Percentiles rank a stretch among this genome's conserved stretches.
These are phyloP conservation scores for Chlorencoelia australis DNA, from an alignment of 2,329 filamentous ascomycete genomes.

Conservation along the genomic window DNA sequence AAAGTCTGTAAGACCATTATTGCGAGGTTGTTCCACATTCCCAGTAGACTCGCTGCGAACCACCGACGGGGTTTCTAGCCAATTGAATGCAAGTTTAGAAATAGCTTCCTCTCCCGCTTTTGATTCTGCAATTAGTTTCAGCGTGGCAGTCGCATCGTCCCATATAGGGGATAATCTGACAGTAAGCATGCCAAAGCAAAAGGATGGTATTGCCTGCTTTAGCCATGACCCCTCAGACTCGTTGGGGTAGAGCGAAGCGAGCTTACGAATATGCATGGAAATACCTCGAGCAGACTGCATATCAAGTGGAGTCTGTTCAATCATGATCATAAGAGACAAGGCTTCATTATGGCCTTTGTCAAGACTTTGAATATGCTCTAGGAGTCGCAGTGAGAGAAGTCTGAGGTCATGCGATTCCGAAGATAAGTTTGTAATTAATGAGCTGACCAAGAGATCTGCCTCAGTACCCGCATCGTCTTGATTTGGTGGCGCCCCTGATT, in stretches of 20 bases:
- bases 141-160: slow-evolving; percentile 68
- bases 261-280: slow-evolving; percentile 75
- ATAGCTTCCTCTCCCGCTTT: slow-evolving; percentile 65
- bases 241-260: slow-evolving; percentile 38
- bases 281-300: slow-evolving; percentile 68
- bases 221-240: slow-evolving; percentile 61
- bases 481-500: slow-evolving; percentile 2
- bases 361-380: slow-evolving; percentile 49
- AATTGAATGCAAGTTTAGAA: slow-evolving; percentile 63
- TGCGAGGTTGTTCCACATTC: slow-evolving; percentile 28
- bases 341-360: slow-evolving; percentile 39
- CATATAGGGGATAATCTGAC: slow-evolving; percentile 77
- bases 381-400: slow-evolving; percentile 59
- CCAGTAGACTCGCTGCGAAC: slow-evolving; percentile 39
- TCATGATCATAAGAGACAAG: slow-evolving; percentile 59
- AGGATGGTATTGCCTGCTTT: slow-evolving; percentile 63
- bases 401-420: slow-evolving; percentile 67
- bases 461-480: slow-evolving; percentile 35
- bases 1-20: slow-evolving; percentile 56
- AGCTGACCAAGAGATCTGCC: slow-evolving; percentile 50
- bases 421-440: slow-evolving; percentile 63
- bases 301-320: slow-evolving; percentile 70
- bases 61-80: slow-evolving; percentile 54
- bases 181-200: slow-evolving; percentile 82
- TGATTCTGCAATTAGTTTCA: slow-evolving; percentile 64